These are phyloP conservation scores for Neopestalotiopsis sp. DNA, from an alignment of 2,329 filamentous ascomycete species.

Conservation along the genomic window DNA sequence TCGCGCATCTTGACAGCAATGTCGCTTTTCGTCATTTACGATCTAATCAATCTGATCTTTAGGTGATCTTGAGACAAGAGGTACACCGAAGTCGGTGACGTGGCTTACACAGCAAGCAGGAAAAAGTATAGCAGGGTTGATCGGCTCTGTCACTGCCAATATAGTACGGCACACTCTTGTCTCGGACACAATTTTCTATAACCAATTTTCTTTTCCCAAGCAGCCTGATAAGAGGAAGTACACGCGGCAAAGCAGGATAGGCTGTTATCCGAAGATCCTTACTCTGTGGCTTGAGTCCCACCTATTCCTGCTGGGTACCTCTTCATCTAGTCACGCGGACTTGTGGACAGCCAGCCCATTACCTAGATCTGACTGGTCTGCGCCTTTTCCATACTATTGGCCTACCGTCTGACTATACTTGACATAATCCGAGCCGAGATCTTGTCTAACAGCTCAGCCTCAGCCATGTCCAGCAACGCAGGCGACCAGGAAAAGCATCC, in stretches of 20 bases:
- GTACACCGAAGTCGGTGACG: constrained; percentile 18
- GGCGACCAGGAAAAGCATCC: constrained; percentile 16
- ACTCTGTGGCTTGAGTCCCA: constrained; percentile 1
- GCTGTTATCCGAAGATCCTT: constrained; percentile 1
- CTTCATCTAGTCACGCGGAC: not conserved
- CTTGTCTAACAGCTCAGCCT: constrained; percentile 21
- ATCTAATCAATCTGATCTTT: constrained; percentile 34
- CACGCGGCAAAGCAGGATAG: not conserved
- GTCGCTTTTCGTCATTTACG: constrained; percentile 18
- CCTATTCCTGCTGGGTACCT: not conserved
- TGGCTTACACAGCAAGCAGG: not conserved
- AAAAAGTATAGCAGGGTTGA: not conserved
- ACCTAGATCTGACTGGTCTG: constrained; percentile 4
- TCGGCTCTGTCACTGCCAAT: not conserved
- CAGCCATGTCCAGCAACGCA: constrained; percentile 4
- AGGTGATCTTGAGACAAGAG: not conserved
- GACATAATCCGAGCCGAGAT: constrained; percentile 18
- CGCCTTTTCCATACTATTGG: not conserved
- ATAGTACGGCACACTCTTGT: constrained; percentile 5
- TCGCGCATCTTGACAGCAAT: not conserved
- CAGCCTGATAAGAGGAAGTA: not conserved
- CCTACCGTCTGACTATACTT: not conserved
- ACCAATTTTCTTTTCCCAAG: not conserved
- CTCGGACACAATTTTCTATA: not conserved
- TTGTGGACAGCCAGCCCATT: constrained; percentile 1